Evolutionary conservation across 2,329 filamentous ascomycete genomes (phyloP).

Genomic region (Phialemoniopsis sp.): DNA sequence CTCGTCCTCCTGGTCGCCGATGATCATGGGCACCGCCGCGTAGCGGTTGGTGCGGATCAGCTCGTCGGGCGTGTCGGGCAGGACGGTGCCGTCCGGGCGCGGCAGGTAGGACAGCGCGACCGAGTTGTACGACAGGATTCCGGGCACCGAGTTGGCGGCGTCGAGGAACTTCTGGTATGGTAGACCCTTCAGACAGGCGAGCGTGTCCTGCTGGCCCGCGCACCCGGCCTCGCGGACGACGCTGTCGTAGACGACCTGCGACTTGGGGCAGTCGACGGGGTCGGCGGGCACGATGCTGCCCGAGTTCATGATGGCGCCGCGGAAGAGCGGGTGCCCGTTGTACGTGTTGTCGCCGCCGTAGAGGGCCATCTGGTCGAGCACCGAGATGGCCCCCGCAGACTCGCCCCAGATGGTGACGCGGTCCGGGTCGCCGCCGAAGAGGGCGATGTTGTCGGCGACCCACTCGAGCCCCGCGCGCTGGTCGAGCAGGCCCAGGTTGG

Average conservation of each 20-base stretch:
- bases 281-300: constrained; percentile 60
- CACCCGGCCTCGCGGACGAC: constrained; percentile 62
- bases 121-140: constrained; percentile 62
- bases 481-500: constrained; percentile 70
- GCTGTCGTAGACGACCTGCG: constrained; percentile 59
- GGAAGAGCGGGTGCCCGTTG: constrained; percentile 71
- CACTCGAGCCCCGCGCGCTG: constrained; percentile 70
- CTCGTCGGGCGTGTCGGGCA: constrained; percentile 60
- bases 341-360: constrained; percentile 71
- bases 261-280: constrained; percentile 61
- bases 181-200: constrained; percentile 61
- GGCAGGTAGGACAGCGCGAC: constrained; percentile 71
- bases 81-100: constrained; percentile 62
- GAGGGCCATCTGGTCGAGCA: constrained; percentile 71
- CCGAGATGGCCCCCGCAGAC: constrained; percentile 67
- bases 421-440: constrained; percentile 75
- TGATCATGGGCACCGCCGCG: constrained; percentile 45
- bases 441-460: constrained; percentile 72
- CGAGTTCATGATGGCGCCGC: constrained; percentile 74
- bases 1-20: constrained; percentile 77
- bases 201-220: constrained; percentile 45
- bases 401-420: constrained; percentile 81
- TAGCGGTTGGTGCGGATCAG: constrained; percentile 46
- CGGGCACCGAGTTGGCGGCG: constrained; percentile 67
- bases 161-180: constrained; percentile 57